Evolutionary conservation across 2,329 filamentous ascomycete species (phyloP), one percentile per base, ranked within the genome.

Genomic region (Epichloe hybrida): DNA sequence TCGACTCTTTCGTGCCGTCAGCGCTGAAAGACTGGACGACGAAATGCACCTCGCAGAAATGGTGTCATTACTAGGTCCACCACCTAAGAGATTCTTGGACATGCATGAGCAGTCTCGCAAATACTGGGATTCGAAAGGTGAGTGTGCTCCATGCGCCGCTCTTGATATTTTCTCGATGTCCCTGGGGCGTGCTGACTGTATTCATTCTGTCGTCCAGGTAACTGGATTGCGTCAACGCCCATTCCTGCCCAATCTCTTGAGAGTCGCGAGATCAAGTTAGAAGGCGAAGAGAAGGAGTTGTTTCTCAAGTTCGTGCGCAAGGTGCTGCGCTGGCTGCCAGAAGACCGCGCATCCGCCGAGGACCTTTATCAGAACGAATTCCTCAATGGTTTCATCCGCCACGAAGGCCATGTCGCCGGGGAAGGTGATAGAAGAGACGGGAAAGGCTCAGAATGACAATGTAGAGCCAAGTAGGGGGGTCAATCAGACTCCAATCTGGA

Each of bases 31-130:
- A 43, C 45, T 63, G 46, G 35, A 59, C 49, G 52, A 61, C 48
- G 57, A 59, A 20, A 57, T 61, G 35, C 62, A 66, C 35, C 57
- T 68, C 45, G 63, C 61, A 1, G 58, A 62, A 43, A 66, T 70
- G 61, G 61, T 70, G 4, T 64, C 67, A 2, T 50, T 69, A 8
- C 57, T 72, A 50, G 66, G 66, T 4, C n/a, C 15, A 0, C 62
- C 58, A 1, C 69, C 68, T 2, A 64, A 64, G 2, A 56, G 52
- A 46, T 65, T 70, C 39, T 48, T 70, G 40, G 43, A 60, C 7
- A 27, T 3, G 23, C 8, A 27, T 7, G 23, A 27, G 7, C 7
- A 27, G 7, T 27, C 23, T 27, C 23, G 23, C 23, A 27, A 27
- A 27, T 27, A 27, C 23, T 27, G 23, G 23, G 23, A 27, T 27